Conservation (phyloP, 306 rosid genomes). For the Inga laurina region DNA sequence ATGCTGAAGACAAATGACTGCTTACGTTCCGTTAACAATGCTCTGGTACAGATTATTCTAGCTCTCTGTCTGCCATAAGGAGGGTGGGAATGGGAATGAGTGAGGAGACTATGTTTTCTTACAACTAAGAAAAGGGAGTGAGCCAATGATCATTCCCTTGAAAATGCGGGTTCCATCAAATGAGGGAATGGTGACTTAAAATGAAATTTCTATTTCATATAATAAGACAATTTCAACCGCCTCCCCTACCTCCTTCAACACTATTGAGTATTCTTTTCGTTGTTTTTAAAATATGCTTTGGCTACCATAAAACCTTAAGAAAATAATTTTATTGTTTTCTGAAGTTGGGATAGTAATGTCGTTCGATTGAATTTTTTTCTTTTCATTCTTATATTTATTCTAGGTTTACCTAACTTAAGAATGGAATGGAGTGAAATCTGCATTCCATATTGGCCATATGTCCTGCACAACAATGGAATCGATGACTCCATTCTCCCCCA, state of each 20-base stretch:
- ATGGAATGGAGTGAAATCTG: not conserved
- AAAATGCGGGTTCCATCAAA: not conserved
- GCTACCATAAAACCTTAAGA: not conserved
- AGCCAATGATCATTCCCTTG: not conserved
- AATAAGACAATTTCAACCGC: not conserved
- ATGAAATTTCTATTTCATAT: not conserved
- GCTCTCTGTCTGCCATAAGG: slow-evolving; percentile 22
- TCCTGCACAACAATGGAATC: not conserved
- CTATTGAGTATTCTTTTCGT: not conserved
- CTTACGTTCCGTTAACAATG: slow-evolving; percentile 82
- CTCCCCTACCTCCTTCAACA: not conserved
- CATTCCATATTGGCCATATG: not conserved
- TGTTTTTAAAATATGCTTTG: not conserved
- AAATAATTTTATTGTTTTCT: not conserved
- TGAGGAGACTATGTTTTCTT: not conserved
- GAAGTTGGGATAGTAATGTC: not conserved
- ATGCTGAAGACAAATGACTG: slow-evolving; percentile 99
- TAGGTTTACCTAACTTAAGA: not conserved
- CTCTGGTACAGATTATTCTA: slow-evolving; percentile 61
- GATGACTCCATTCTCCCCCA: not conserved
- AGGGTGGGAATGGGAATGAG: slow-evolving; percentile 3
- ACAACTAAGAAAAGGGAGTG: not conserved
- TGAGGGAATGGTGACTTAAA: not conserved
- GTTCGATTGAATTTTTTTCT: not conserved
- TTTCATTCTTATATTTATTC: not conserved